Conservation (phyloP, 2,329 filamentous ascomycete species). For the Lecanicillium sp. region DNA sequence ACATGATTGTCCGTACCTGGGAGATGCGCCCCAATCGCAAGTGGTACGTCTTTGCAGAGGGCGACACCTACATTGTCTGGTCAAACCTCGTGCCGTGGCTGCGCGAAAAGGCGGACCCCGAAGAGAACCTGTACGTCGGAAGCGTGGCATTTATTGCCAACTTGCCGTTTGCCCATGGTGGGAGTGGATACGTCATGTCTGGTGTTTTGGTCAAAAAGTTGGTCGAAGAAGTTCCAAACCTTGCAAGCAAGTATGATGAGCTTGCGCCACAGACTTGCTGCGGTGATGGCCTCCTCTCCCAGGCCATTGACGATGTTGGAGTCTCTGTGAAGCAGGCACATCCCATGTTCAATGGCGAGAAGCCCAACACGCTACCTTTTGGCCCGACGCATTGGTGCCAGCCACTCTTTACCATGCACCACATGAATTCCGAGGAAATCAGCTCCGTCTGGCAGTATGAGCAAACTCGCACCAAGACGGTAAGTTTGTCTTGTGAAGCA, state of each 20-base stretch:
- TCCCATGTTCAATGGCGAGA: constrained; percentile 50
- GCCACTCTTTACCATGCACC: constrained; percentile 49
- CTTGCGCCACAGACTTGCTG: constrained; percentile 37
- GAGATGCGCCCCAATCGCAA: constrained; percentile 41
- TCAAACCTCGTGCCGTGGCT: constrained; percentile 43
- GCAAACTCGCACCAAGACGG: constrained; percentile 34
- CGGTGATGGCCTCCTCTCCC: constrained; percentile 43
- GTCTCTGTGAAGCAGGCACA: constrained; percentile 33
- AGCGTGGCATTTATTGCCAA: constrained; percentile 37
- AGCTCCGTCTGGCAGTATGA: constrained; percentile 45
- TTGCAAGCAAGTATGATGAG: constrained; percentile 38
- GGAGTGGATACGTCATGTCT: constrained; percentile 48
- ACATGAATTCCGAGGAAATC: constrained; percentile 44
- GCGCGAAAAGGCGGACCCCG: constrained; percentile 30
- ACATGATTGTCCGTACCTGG: constrained; percentile 49
- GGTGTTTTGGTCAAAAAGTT: constrained; percentile 41
- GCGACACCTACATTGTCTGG: constrained; percentile 51
- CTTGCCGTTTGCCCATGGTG: constrained; percentile 46
- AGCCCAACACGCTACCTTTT: constrained; percentile 41
- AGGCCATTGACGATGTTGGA: constrained; percentile 35
- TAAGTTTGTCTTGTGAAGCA: constrained; percentile 16
- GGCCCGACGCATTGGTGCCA: constrained; percentile 45
- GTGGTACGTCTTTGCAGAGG: constrained; percentile 54
- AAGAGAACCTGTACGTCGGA: constrained; percentile 40
- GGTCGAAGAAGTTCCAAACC: constrained; percentile 30